Evolutionary conservation across 441 rosid species (phyloP), one percentile per base, ranked within the genome.

Genomic region (Jatropha podagrica): DNA sequence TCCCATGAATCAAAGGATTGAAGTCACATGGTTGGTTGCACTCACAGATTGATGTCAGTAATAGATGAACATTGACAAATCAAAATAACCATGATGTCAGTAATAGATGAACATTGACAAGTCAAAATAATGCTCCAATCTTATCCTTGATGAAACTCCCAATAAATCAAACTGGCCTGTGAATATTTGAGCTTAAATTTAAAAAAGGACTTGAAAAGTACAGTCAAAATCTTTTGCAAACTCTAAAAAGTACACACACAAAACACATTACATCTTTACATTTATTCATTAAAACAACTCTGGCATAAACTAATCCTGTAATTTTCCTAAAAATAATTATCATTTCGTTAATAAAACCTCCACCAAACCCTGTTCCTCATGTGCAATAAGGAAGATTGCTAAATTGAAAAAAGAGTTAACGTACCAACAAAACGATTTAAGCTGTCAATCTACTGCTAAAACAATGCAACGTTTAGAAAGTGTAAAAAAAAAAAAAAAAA

Each of bases 161-260:
- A 74, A 38, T 64, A 65, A 52, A 52, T 41, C 38, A 20, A 74
- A 54, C 59, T 38, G 70, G 41, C 23, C 65, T 52, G n/a, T 7
- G 7, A 52, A 64, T 74, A 49, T 37, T 42, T 15, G 23, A 44
- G 46, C 46, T 42, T 42, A 42, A 42, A 42, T 42, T 42, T 42
- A 42, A 42, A 32, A 42, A 42, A 42, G 6, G 3, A 42, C 7
- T 42, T 4, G 9, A 42, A 5, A 42, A 5, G 6, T 42, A 42
- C 3, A 42, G 9, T 42, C 46, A 42, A 5, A 32, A 42, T 42
- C 46, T 42, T 42, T 42, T 42, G 46, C 46, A 42, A 42, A 42
- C 46, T 42, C 46, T 8, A 42, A 42, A 23, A 42, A 42, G 9
- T 42, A 42, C 6, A 42, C 46, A 8, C 46, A 5, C 46, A 42